Evolutionary conservation across 2,329 filamentous ascomycete species (phyloP), one percentile per base, ranked within the genome.

Genomic region (Aspergillus quadrilineatus): DNA sequence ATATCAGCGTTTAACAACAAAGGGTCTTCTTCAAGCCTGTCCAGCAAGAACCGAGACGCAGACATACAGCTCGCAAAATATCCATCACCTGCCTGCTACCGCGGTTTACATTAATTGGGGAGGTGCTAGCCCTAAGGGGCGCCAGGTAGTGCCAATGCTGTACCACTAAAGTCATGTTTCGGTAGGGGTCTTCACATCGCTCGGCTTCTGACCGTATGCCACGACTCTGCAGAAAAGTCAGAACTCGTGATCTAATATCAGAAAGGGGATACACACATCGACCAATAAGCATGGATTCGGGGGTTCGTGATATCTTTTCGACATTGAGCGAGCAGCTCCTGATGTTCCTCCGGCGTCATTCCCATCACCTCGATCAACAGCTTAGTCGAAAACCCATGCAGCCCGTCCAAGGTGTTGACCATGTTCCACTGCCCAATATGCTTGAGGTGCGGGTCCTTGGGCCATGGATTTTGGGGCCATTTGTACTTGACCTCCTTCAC

Each of bases 391-490:
- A 56, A 42, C 6, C 53, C 53, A n/a, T 56, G 15, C 41, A 50
- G 5, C 4, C 49, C 53, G 14, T 50, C 53, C 4, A 50, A 32
- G 3, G 47, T 56, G 17, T 56, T 50, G 6, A 56, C 41, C 53
- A 56, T 56, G 4, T 50, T 49, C 32, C 59, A 56, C 29, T 43
- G 59, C 1, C 64, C 69, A 4, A 70, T 56, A 15, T 66, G 62
- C 36, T 71, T 70, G 32, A 68, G 51, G 22, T 60, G 57, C 1
- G 60, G 53, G 37, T 71, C 63, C 52, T 66, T 67, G 5, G 67
- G 67, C 70, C 70, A 73, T 12, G 61, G 60, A 3, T 66, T 68
- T n/a, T 68, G 62, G 0, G 70, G 69, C 17, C 62, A 59, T 30
- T 65, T 58, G 39, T 62, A 62, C 26, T 63, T 60, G 26, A 58